Evolutionary conservation across 108 stramenopile genomes (phyloP).

Genomic region (Stephanodiscus minutulus): DNA sequence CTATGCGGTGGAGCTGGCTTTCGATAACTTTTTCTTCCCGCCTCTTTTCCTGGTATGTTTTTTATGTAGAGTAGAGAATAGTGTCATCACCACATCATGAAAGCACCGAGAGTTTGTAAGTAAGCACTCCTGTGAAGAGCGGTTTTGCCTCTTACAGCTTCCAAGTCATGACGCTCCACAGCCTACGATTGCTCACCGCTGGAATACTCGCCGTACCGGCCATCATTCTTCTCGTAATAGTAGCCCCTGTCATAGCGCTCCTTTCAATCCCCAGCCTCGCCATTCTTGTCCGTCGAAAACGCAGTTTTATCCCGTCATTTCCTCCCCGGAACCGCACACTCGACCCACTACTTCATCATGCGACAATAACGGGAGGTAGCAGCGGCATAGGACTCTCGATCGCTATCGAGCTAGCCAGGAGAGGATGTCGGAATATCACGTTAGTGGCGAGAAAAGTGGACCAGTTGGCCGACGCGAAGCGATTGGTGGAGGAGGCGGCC

Average conservation of each 20-base stretch:
- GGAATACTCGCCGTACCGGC: slow-evolving; percentile 66
- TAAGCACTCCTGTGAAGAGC: too few species aligned
- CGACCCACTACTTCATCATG: slow-evolving; percentile 56
- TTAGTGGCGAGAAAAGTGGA: slow-evolving; percentile 70
- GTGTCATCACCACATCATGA: too few species aligned
- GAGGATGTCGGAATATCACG: slow-evolving; percentile 63
- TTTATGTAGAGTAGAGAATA: too few species aligned
- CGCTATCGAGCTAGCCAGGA: slow-evolving; percentile 63
- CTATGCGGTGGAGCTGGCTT: too few species aligned
- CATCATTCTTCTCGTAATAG: slow-evolving; percentile 42
- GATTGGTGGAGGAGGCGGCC: slow-evolving; percentile 43
- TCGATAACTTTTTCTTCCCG: too few species aligned
- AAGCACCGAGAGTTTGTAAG: too few species aligned
- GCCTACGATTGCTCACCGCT: slow-evolving; percentile 37
- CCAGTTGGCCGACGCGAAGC: slow-evolving; percentile 65
- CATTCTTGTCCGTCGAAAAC: slow-evolving; percentile 56
- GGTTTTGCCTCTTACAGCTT: too few species aligned
- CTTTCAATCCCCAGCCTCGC: slow-evolving; percentile 61
- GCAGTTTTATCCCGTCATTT: slow-evolving; percentile 7
- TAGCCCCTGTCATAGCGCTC: slow-evolving; percentile 54
- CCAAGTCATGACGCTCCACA: too few species aligned
- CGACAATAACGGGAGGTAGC: slow-evolving; percentile 83
- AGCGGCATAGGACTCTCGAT: slow-evolving; percentile 86
- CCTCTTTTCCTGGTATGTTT: too few species aligned
- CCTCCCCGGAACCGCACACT: neutral